phyloP scores from a whole-genome alignment of 1,284 basidiomycete species.

The Tilletia horrida region DNA sequence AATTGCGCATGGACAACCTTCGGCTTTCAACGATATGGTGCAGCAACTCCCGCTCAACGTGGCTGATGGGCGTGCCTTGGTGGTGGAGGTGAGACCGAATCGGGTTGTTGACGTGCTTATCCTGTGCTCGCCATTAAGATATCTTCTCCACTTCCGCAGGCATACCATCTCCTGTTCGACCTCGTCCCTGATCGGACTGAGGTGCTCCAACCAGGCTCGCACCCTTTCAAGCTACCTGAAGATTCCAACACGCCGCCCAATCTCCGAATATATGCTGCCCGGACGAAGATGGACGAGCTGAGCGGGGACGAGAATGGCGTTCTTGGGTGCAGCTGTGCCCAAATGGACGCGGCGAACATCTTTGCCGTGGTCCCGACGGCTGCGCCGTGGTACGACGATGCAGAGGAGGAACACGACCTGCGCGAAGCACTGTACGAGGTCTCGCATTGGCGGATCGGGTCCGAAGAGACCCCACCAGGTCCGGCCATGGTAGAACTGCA shows the following conservation, averaged over 20 bases:
- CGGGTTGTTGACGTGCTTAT: background rate
- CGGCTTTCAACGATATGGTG: background rate
- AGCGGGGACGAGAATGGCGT: background rate
- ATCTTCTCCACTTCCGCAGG: background rate
- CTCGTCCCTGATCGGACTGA: background rate
- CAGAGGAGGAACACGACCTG: background rate
- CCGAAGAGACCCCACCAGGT: background rate
- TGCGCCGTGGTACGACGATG: background rate
- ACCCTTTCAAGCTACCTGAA: background rate
- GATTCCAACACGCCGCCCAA: background rate
- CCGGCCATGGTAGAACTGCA: too few species aligned
- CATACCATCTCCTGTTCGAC: background rate
- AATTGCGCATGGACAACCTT: background rate
- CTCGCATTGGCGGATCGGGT: conserved; percentile 1
- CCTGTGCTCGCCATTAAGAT: background rate
- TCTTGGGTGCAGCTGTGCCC: conserved; percentile 1
- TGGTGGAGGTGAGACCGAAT: background rate
- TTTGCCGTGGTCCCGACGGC: background rate
- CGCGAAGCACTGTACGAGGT: conserved; percentile 7
- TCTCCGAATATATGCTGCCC: background rate
- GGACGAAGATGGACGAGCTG: background rate
- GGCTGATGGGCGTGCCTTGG: background rate
- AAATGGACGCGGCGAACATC: conserved; percentile 12
- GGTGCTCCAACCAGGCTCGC: background rate
- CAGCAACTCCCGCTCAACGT: background rate